Percentiles rank a stretch among this genome's conserved stretches.
Conservation (phyloP, 129 eudicot species). For the Flaveria trinervia region DNA sequence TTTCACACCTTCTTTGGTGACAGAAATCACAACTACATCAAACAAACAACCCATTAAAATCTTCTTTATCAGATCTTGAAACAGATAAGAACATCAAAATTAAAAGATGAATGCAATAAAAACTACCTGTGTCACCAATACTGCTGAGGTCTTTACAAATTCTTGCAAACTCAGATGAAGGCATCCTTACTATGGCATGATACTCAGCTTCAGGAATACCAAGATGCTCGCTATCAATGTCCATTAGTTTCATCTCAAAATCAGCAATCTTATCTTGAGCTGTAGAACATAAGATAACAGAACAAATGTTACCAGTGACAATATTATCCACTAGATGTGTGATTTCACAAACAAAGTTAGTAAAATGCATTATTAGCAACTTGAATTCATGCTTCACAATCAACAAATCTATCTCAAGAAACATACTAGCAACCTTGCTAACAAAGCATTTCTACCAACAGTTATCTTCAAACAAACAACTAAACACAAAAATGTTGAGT, state of each 20-base stretch:
- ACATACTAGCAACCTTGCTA: not conserved
- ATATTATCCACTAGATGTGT: not conserved
- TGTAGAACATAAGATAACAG: conserved; percentile 17
- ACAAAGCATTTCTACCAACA: too few relatives aligned
- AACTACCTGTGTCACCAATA: conserved; percentile 83
- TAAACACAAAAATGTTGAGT: too few relatives aligned
- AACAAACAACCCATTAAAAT: not conserved
- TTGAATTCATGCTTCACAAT: not conserved
- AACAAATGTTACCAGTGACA: not conserved
- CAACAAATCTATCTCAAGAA: not conserved
- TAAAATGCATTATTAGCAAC: not conserved
- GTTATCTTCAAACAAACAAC: too few relatives aligned
- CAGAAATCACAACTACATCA: conserved; percentile 88
- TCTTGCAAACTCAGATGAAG: conserved; percentile 82
- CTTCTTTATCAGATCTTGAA: not conserved
- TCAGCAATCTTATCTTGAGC: conserved; percentile 90
- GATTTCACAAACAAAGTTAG: not conserved
- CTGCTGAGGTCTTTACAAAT: conserved; percentile 87
- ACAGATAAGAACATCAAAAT: not conserved
- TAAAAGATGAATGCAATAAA: not conserved
- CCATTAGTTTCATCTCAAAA: conserved; percentile 94
- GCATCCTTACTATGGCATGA: conserved; percentile 89
- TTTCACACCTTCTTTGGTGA: conserved; percentile 96
- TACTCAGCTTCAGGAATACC: conserved; percentile 95
- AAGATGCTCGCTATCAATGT: conserved; percentile 90